These are phyloP conservation scores for Vicia faba DNA, from an alignment of 306 rosid species.

Conservation along the genomic window DNA sequence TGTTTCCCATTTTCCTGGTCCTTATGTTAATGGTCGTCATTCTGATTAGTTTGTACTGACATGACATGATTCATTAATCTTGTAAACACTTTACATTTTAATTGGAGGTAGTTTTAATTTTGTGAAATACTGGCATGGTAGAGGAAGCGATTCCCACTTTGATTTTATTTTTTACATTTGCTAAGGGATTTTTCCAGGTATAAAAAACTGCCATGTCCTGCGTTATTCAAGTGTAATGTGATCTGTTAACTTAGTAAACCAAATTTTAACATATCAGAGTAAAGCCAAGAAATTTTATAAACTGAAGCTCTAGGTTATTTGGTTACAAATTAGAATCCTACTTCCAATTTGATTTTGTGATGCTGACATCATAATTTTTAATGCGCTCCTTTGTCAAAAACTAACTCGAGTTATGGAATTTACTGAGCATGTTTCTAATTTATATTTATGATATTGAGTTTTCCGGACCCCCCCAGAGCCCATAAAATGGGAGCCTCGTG, in stretches of 20 bases:
- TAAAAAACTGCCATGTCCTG: background rate
- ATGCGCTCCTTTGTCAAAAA: background rate
- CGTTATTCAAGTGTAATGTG: constrained; percentile 1
- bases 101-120: constrained; percentile 4
- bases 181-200: background rate
- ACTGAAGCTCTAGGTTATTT: constrained; percentile 22
- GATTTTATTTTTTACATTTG: background rate
- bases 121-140: background rate
- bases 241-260: constrained; percentile 23
- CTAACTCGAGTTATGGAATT: background rate
- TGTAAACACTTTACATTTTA: constrained; percentile 21
- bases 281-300: constrained; percentile 26
- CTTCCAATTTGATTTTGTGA: constrained; percentile 7
- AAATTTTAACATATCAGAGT: background rate
- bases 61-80: constrained; percentile 7
- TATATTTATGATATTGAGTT: constrained; percentile 1
- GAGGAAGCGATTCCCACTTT: constrained; percentile 5
- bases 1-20: background rate
- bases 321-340: background rate
- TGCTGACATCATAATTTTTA: background rate
- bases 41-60: background rate
- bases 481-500: too few species aligned
- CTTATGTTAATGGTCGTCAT: background rate
- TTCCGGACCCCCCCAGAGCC: too few species aligned
- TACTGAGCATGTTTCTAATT: background rate